phyloP scores from a whole-genome alignment of 192 early-diverging fungal genomes.

The Coemansia sp. region DNA sequence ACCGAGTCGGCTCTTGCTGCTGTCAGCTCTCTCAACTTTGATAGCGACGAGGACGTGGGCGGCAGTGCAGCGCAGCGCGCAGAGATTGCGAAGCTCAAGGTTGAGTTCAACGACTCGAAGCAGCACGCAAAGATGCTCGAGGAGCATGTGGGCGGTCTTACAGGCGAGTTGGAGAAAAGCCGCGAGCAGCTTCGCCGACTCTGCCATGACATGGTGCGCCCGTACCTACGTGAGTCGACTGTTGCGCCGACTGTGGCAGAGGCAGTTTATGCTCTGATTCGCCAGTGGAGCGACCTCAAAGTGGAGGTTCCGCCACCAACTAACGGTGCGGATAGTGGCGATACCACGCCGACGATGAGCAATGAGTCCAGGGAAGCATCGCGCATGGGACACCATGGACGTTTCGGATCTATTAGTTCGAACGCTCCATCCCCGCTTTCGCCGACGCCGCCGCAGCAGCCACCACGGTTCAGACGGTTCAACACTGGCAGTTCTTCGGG shows the following conservation, averaged over 20 bases:
- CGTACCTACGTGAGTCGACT: constrained; percentile 35
- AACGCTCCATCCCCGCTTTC: background rate
- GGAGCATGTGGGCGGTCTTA: constrained; percentile 8
- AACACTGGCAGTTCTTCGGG: background rate
- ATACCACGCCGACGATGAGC: constrained; percentile 21
- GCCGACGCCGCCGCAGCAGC: too few species aligned
- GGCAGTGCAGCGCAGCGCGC: constrained; percentile 28
- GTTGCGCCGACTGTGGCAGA: constrained; percentile 35
- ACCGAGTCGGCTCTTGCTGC: constrained; percentile 23
- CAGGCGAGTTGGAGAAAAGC: constrained; percentile 14
- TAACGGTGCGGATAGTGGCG: constrained; percentile 9
- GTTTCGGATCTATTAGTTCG: background rate
- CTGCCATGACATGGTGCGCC: constrained; percentile 36
- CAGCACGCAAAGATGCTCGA: constrained; percentile 12
- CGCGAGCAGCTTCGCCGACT: constrained; percentile 18
- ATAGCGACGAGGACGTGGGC: constrained; percentile 4
- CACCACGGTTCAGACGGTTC: background rate
- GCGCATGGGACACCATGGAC: background rate
- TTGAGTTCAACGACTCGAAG: constrained; percentile 24
- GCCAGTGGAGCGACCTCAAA: constrained; percentile 47
- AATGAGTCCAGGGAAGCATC: background rate
- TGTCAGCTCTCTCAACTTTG: constrained; percentile 14
- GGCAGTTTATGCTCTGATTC: constrained; percentile 25
- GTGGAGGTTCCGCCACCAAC: constrained; percentile 22
- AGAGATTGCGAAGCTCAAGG: constrained; percentile 28